phyloP scores from a whole-genome alignment of 129 eudicot genomes.

The Kitagawia praeruptora region DNA sequence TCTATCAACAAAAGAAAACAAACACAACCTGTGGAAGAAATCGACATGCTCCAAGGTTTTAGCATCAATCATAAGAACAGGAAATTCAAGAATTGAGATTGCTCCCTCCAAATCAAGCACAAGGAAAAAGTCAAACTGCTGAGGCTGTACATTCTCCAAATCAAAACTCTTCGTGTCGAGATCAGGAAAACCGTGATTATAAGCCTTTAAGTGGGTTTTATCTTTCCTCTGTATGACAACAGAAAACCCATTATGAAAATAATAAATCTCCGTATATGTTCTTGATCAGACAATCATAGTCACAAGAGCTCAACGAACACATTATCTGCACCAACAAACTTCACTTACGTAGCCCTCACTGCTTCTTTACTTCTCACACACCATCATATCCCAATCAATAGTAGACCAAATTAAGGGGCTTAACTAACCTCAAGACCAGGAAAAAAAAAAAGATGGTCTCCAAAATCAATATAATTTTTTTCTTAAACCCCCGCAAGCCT shows the following conservation, averaged over 20 bases:
- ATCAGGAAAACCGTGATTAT: constrained; percentile 50
- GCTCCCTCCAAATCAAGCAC: constrained; percentile 97
- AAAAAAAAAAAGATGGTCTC: no score
- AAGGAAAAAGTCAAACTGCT: constrained; percentile 63
- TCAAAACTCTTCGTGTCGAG: constrained; percentile 20
- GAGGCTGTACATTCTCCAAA: constrained; percentile 31
- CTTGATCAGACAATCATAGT: background rate
- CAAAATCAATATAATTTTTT: no score
- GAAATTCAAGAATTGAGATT: constrained; percentile 87
- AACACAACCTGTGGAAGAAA: constrained; percentile 72
- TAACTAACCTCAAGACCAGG: no score
- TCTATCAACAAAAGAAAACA: background rate
- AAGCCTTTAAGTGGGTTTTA: constrained; percentile 52
- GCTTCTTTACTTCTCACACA: background rate
- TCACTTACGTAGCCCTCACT: background rate
- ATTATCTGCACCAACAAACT: no score
- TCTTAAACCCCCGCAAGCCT: no score
- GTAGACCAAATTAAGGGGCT: no score
- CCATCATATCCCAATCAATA: background rate
- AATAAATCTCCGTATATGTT: background rate
- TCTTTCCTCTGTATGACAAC: constrained; percentile 52
- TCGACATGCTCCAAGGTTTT: constrained; percentile 66
- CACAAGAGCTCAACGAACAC: background rate
- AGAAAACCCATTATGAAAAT: background rate
- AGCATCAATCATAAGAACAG: constrained; percentile 80